Evolutionary conservation across 805 yeast species (phyloP), one percentile per base, ranked within the genome.

Genomic region (Candida cerambycidarum): DNA sequence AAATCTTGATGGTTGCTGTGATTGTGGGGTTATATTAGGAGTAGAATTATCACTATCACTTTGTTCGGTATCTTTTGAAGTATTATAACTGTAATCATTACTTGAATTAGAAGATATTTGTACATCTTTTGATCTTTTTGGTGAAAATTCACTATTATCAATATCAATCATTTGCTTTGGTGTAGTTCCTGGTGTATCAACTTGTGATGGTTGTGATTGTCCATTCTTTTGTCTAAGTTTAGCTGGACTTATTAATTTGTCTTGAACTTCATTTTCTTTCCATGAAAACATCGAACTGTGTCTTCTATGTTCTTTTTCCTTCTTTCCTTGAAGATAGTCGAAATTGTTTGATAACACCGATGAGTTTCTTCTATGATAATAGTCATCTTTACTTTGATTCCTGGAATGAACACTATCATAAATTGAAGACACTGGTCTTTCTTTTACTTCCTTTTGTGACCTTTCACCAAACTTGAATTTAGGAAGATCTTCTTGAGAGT

Each of bases 221-320:
- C 23, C 23, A 21, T 21, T 21, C 23, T 53, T 55, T 36, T 58
- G 53, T 41, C 53, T 55, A 16, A 58, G 42, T 39, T 61, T 58
- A 5, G 55, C 59, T 11, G 66, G 66, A 2, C 63, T 56, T 5
- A 50, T 53, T 32, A 57, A 46, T 36, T 46, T 53, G 2, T 49
- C 47, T 25, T 48, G 49, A 11, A 35, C 45, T 15, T 24, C 43
- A 21, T 38, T 35, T 23, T 39, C 44, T 33, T 78, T 57, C 48
- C 78, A 80, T 40, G 79, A 75, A 45, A 80, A 71, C 29, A 82
- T 62, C 0, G 87, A 80, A 0, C 85, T 79, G 45, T 79, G 81
- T 47, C 87, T 73, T 53, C 77, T 76, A 55, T 81, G 85, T 29
- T 41, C 40, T 11, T 15, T 13, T 4, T 36, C 38, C 11, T 21